Evolutionary conservation across 495 filamentous ascomycete species (phyloP), one percentile per base, ranked within the genome.

Genomic region (Annulohypoxylon nitens): DNA sequence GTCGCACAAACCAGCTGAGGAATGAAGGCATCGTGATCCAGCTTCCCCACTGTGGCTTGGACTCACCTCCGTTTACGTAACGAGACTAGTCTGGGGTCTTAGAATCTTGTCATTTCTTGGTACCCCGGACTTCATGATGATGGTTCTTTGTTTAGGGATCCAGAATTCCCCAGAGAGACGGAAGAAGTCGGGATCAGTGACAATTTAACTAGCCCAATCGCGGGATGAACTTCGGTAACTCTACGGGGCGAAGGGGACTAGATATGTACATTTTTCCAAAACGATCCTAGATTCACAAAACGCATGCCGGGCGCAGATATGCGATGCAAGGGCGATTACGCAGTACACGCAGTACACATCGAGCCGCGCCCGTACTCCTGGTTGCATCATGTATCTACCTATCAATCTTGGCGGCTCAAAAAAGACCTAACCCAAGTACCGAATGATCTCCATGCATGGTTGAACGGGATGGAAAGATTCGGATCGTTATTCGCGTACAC

Each of bases 361-460:
- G 47, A 73, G 55, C 64, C 73, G 69, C 69, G 60, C 48, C 65
- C 53, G 65, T 12, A 64, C 30, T 41, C 34, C 43, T 59, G 62
- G 64, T 59, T 58, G 58, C 53, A 71, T 62, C 68, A 30, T 63
- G 47, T 16, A 58, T 69, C 43, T 47, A 20, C 43, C 43, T 47
- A 47, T 47, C n/a, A 20, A 47, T 47, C 73, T 59, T 75, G 69
- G 73, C 69, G 57, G 69, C 73, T 68, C 47, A 64, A 68, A 72
- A 63, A 48, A 71, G 61, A 75, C 69, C 73, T 72, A 69, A 71
- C 69, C 73, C 69, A 72, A 75, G 72, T 70, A 70, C 72, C 72
- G 73, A 68, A 64, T 75, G 68, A 71, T 75, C 55, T 68, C 30
- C 69, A 72, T 72, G 63, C 61, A 75, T 47, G 59, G 39, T 61